Evolutionary conservation across 371 early-diverging fungal species (phyloP), one percentile per base, ranked within the genome.

Genomic region (Rhizopus microsporus): DNA sequence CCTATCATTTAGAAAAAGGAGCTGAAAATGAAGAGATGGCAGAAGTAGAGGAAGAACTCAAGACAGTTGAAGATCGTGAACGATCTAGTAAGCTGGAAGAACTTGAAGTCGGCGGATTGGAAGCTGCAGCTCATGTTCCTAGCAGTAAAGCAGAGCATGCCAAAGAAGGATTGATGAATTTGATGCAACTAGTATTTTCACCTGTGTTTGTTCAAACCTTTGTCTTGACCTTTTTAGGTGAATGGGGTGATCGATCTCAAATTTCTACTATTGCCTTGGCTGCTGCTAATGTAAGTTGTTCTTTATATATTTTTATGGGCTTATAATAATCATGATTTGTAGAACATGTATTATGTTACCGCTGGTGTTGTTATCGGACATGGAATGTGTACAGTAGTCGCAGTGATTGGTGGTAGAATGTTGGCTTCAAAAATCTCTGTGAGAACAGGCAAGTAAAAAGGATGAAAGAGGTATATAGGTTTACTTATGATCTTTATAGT

Each of bases 171-270:
- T 54, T 82, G 34, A 66, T 80, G 72, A 86, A 88, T 54, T 62
- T 87, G 62, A 69, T 83, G 73, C 85, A 86, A 35, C 71, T 87
- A 57, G 71, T 91, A 16, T 84, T 96, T 54, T 92, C 96, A 23
- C 96, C 98, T 1, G 82, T 94, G 17, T 96, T 93, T 80, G 88
- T 97, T 8, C 92, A 98, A 73, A 91, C 93, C 0, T 97, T 97
- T 80, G 84, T 93, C 32, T 75, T 98, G 68, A 95, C 94, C 39
- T 96, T 98, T 56, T 64, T 98, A 61, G 98, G 96, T 45, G 98
- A 98, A 69, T 97, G 98, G 98, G 97, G 97, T 8, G 98, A 97
- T 72, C 86, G 97, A 31, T 94, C 94, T 48, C 96, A 97, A 73
- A 86, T 92, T 52, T 85, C 92, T 12, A 95, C 97, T 2, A 95